Evolutionary conservation across 1,284 basidiomycete species (phyloP).

Genomic region (Naganishia sp.): DNA sequence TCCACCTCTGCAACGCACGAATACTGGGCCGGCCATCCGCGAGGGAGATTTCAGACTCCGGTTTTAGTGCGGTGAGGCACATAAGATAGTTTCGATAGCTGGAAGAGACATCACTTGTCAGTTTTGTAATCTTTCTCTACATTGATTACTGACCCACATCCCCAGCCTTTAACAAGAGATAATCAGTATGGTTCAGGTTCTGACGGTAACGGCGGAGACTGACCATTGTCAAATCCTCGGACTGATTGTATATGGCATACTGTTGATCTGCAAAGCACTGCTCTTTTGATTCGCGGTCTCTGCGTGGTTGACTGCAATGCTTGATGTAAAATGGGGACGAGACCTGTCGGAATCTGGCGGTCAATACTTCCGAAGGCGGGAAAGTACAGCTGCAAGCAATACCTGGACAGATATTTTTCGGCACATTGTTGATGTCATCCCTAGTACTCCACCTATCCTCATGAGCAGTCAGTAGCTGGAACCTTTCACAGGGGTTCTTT

Average conservation of each 20-base stretch:
- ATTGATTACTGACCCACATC: conserved; percentile 44
- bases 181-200: neutral
- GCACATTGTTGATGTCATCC: conserved; percentile 48
- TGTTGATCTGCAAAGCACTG: conserved; percentile 65
- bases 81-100: conserved; percentile 88
- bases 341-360: conserved; percentile 55
- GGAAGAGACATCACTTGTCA: neutral
- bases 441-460: conserved; percentile 46
- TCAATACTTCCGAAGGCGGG: conserved; percentile 14
- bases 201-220: conserved; percentile 40
- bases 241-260: conserved; percentile 65
- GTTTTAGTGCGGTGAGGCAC: conserved; percentile 65
- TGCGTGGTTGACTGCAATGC: conserved; percentile 61
- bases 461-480: neutral
- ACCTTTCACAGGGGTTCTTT: too few species aligned
- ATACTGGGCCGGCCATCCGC: conserved; percentile 65
- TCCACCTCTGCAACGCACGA: conserved; percentile 70
- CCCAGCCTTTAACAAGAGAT: conserved; percentile 42
- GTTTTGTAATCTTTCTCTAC: neutral
- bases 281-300: conserved; percentile 61
- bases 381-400: conserved; percentile 14
- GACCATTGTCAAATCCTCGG: conserved; percentile 68
- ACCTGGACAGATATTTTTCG: conserved; percentile 73
- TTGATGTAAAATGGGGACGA: conserved; percentile 66
- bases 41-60: conserved; percentile 52